Base-by-base conservation (phyloP, 2,329 filamentous ascomycete species). In the Fusarium siculi region DNA sequence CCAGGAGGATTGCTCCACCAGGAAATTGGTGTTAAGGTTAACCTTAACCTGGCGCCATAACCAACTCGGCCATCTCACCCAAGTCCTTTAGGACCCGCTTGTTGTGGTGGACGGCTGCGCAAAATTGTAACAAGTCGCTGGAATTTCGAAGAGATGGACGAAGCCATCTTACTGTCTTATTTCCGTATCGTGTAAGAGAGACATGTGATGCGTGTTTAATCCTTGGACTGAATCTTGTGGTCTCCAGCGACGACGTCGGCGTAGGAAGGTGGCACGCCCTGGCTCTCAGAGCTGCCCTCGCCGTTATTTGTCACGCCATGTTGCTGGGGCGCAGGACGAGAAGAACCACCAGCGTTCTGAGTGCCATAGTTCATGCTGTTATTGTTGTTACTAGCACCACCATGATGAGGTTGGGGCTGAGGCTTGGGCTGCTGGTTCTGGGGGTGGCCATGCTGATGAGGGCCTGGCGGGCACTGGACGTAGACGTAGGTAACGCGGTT, bases 181-280 rank as follows among this genome's bases (percentile, higher is more conserved):
- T 59, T 53, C 54, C 44, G 23, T 28, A 9, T 32, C 34, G 57
- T 37, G 52, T 53, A 28, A 49, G 32, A 46, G 30, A 23, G 47
- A 10, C 49, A 40, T 46, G 16, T 4, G 47, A 21, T 16, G 25
- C 14, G 34, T 21, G 25, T 66, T 63, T 81, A 82, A 9, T 80
- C 77, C 25, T 74, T 74, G 15, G 80, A 77, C 87, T 98, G 96
- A 56, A 98, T 87, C 88, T 98, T 98, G 83, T 98, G 85, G 80
- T 98, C 96, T 2, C 94, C 95, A 78, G 92, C 92, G 66, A 98
- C 92, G 53, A 94, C 96, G 83, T 98, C 94, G 21, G 93, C 93
- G 82, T 98, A 98, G 19, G 92, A 94, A 8, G 96, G 96, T 46
- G 96, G 95, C 42, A 89, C 86, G 18, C 84, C 84, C 54, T 85